These are phyloP conservation scores for Ogataea minuta DNA, from an alignment of 805 yeast genomes.

Conservation along the genomic window DNA sequence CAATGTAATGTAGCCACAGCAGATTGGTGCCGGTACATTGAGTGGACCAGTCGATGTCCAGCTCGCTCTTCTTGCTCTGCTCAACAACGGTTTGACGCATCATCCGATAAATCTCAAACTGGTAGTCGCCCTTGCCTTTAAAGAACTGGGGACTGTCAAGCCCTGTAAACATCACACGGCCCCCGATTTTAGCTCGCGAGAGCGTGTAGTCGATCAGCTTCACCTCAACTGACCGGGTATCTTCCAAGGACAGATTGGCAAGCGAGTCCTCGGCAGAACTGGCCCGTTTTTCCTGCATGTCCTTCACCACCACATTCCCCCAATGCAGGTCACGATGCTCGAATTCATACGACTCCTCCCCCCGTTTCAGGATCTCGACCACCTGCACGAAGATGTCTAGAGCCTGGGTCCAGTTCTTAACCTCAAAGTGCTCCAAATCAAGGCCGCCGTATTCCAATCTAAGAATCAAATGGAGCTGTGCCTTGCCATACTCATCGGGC, in stretches of 20 bases:
- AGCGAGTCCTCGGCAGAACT: slow-evolving; percentile 17
- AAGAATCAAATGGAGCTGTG: slow-evolving; percentile 37
- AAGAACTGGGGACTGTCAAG: slow-evolving; percentile 64
- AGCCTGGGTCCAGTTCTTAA: slow-evolving; percentile 40
- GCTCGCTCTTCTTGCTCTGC: slow-evolving; percentile 16
- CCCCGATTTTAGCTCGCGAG: slow-evolving; percentile 43
- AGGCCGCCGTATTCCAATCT: slow-evolving; percentile 41
- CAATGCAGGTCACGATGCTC: slow-evolving; percentile 73
- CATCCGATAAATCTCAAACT: slow-evolving; percentile 56
- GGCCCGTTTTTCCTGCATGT: slow-evolving; percentile 14
- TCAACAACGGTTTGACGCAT: slow-evolving; percentile 43
- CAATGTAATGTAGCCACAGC: slow-evolving; percentile 64
- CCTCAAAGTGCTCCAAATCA: slow-evolving; percentile 42
- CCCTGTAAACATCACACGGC: slow-evolving; percentile 45
- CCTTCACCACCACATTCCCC: slow-evolving; percentile 56
- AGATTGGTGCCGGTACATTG: slow-evolving; percentile 52
- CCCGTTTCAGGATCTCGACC: slow-evolving; percentile 45
- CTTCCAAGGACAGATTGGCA: slow-evolving; percentile 13
- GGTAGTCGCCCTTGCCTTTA: slow-evolving; percentile 58
- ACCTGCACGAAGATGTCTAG: slow-evolving; percentile 52
- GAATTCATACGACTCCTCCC: slow-evolving; percentile 52
- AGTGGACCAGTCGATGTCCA: slow-evolving; percentile 46
- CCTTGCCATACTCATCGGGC: slow-evolving; percentile 36
- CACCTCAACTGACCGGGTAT: slow-evolving; percentile 28
- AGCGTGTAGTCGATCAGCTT: slow-evolving; percentile 59